These are phyloP conservation scores for Apiotrichum siamense DNA, from an alignment of 1,284 basidiomycete species.

Conservation along the genomic window DNA sequence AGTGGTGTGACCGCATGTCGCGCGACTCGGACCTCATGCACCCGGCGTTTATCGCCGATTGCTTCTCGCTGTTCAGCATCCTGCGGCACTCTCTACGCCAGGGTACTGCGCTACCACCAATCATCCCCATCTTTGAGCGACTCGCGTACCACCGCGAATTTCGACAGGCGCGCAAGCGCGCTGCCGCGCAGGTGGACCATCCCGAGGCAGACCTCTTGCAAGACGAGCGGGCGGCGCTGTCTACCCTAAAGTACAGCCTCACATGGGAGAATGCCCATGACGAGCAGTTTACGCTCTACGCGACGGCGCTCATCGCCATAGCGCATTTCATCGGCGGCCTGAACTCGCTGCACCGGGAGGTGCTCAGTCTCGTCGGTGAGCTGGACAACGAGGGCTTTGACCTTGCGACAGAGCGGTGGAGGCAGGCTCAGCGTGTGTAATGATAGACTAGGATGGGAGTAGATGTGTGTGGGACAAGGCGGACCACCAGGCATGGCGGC, in stretches of 20 bases:
- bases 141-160: constrained; percentile 27
- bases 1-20: constrained; percentile 26
- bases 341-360: constrained; percentile 33
- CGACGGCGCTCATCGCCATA: constrained; percentile 37
- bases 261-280: constrained; percentile 27
- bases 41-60: constrained; percentile 44
- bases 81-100: constrained; percentile 33
- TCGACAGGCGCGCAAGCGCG: neutral
- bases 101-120: constrained; percentile 35
- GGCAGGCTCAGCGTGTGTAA: too few species aligned
- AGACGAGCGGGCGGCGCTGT: neutral
- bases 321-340: constrained; percentile 31
- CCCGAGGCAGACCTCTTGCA: neutral
- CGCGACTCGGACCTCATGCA: too few species aligned
- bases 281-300: constrained; percentile 40
- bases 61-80: constrained; percentile 36
- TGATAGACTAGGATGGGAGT: too few species aligned
- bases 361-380: constrained; percentile 37
- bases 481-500: too few species aligned
- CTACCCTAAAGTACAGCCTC: constrained; percentile 9
- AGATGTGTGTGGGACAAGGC: too few species aligned
- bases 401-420: constrained; percentile 30
- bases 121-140: constrained; percentile 43
- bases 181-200: neutral
- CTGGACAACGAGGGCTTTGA: constrained; percentile 37